These are phyloP conservation scores for Brasilioporus rufonigricans DNA, from an alignment of 768 basidiomycete species.

Conservation along the genomic window DNA sequence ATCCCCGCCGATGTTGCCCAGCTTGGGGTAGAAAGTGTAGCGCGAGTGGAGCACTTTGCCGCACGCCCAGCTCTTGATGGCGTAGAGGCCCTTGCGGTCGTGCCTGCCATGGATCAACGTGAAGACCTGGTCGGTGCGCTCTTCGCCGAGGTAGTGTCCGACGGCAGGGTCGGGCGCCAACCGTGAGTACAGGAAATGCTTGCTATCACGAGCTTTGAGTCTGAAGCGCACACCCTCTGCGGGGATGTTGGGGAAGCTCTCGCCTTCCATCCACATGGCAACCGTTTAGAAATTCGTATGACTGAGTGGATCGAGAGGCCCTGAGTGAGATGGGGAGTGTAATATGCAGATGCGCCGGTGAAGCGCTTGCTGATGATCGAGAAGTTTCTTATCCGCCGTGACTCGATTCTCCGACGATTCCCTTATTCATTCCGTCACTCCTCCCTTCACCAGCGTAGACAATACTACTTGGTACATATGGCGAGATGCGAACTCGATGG, in stretches of 20 bases:
- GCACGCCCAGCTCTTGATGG: conserved; percentile 6
- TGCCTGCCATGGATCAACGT: not conserved
- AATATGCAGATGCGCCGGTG: too few species aligned
- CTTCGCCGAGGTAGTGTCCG: not conserved
- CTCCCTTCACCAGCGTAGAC: too few species aligned
- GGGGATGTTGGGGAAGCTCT: not conserved
- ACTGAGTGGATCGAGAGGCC: not conserved
- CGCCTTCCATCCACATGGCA: not conserved
- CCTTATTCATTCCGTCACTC: too few species aligned
- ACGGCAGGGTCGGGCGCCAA: not conserved
- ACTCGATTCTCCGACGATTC: too few species aligned
- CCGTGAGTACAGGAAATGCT: not conserved
- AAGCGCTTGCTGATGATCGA: too few species aligned
- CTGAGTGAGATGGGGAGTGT: not conserved
- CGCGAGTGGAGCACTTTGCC: conserved; percentile 6
- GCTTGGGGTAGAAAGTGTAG: not conserved
- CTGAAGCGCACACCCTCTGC: not conserved
- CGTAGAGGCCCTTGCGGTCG: not conserved
- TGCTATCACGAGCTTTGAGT: not conserved
- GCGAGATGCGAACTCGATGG: too few species aligned
- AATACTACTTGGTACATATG: too few species aligned
- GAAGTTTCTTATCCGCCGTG: too few species aligned
- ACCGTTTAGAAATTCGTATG: not conserved
- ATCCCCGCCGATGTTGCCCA: not conserved
- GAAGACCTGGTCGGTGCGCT: conserved; percentile 1